These are phyloP conservation scores for Iberis amara DNA, from an alignment of 441 rosid species.

Conservation along the genomic window DNA sequence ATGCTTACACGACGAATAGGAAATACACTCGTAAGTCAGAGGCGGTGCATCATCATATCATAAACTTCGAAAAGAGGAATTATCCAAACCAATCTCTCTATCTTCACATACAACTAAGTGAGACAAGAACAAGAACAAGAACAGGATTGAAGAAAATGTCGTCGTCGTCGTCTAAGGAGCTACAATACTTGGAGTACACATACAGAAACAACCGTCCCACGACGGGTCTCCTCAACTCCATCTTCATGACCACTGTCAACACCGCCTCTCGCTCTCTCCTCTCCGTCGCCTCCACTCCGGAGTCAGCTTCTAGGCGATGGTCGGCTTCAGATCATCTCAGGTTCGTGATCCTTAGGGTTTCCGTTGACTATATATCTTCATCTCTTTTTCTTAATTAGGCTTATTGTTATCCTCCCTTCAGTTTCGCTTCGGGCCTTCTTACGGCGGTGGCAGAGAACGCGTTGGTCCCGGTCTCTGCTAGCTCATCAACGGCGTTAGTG, in stretches of 20 bases:
- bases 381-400: constrained; percentile 20
- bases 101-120: constrained; percentile 10
- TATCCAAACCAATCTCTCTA: constrained; percentile 22
- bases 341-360: constrained; percentile 58
- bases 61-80: constrained; percentile 28
- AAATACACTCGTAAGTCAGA: constrained; percentile 27
- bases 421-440: constrained; percentile 33
- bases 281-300: constrained; percentile 40
- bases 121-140: not conserved
- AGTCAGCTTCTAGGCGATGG: constrained; percentile 41
- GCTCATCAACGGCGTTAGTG: constrained; percentile 26
- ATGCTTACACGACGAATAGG: constrained; percentile 28
- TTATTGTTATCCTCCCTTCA: constrained; percentile 25
- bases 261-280: constrained; percentile 53
- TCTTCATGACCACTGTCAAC: constrained; percentile 63
- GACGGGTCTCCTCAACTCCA: constrained; percentile 42
- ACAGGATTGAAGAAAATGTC: constrained; percentile 16
- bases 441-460: constrained; percentile 30
- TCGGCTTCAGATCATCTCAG: constrained; percentile 53
- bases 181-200: constrained; percentile 34
- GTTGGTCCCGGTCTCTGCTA: constrained; percentile 25
- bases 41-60: constrained; percentile 34
- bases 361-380: constrained; percentile 42
- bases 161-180: constrained; percentile 33
- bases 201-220: constrained; percentile 37